A percentile compares a stretch with the other conserved stretches of the same genome.
phyloP scores from a whole-genome alignment of 768 basidiomycete species.

The Tricholoma matsutake region DNA sequence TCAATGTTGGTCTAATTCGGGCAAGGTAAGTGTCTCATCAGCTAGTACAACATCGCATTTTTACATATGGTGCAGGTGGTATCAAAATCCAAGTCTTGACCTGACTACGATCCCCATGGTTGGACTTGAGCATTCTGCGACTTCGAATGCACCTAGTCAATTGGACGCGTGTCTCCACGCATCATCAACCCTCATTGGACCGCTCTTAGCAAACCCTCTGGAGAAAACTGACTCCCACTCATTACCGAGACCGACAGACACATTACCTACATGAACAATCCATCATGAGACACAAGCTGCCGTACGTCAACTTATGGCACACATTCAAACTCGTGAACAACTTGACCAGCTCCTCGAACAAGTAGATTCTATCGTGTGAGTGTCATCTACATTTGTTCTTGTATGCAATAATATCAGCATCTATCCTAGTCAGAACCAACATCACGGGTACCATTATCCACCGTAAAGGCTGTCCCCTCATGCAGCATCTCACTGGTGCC shows the following conservation, averaged over 20 bases:
- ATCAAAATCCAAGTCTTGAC: conserved; percentile 12
- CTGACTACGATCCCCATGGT: background rate
- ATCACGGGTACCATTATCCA: conserved; percentile 14
- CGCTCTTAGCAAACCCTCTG: conserved; percentile 5
- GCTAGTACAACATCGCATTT: no score
- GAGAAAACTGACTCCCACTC: background rate
- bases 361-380: conserved; percentile 9
- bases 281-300: conserved; percentile 21
- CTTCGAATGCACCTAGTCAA: background rate
- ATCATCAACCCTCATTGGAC: no score
- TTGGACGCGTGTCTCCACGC: background rate
- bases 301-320: conserved; percentile 14
- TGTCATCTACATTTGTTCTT: background rate
- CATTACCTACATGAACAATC: conserved; percentile 15
- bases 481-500: conserved; percentile 11
- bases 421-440: background rate
- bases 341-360: conserved; percentile 14
- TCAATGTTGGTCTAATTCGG: conserved; percentile 22
- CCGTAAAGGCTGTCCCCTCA: conserved; percentile 19
- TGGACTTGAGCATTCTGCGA: background rate
- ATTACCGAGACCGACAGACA: conserved; percentile 14
- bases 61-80: conserved; percentile 13
- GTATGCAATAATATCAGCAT: background rate
- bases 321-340: conserved; percentile 24
- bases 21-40: conserved; percentile 11